Percentiles rank a stretch among this genome's conserved stretches.
These are phyloP conservation scores for Zalerion maritima DNA, from an alignment of 495 filamentous ascomycete species.

Conservation along the genomic window DNA sequence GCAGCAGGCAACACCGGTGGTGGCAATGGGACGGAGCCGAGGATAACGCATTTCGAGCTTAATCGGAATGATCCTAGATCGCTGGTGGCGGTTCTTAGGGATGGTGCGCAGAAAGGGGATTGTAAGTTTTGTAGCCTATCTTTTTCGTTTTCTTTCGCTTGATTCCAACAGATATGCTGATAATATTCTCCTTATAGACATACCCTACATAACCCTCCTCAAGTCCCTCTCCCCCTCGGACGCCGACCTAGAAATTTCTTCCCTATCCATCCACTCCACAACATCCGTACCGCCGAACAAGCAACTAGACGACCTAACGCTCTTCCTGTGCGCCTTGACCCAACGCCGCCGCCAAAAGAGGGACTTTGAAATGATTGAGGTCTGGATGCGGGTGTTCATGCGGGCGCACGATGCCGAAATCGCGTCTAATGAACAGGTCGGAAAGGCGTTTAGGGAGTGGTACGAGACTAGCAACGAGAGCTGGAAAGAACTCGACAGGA, in stretches of 20 bases:
- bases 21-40: constrained; percentile 15
- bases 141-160: constrained; percentile 6
- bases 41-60: constrained; percentile 25
- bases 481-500: too few relatives aligned
- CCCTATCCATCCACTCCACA: constrained; percentile 38
- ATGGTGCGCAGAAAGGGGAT: constrained; percentile 29
- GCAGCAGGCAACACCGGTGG: constrained; percentile 1
- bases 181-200: background rate
- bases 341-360: constrained; percentile 43
- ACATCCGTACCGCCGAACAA: constrained; percentile 29
- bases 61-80: constrained; percentile 32
- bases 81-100: constrained; percentile 45
- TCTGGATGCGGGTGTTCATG: constrained; percentile 91
- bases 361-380: constrained; percentile 88
- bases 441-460: too few relatives aligned
- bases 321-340: constrained; percentile 66
- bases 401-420: constrained; percentile 55
- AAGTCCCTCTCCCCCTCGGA: constrained; percentile 64
- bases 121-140: too few relatives aligned
- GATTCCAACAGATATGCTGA: constrained; percentile 5
- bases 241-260: constrained; percentile 79
- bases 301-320: constrained; percentile 40
- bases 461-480: too few relatives aligned
- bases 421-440: constrained; percentile 19
- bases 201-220: constrained; percentile 53